Conservation (phyloP, 129 eudicot genomes). For the Lonicera japonica region DNA sequence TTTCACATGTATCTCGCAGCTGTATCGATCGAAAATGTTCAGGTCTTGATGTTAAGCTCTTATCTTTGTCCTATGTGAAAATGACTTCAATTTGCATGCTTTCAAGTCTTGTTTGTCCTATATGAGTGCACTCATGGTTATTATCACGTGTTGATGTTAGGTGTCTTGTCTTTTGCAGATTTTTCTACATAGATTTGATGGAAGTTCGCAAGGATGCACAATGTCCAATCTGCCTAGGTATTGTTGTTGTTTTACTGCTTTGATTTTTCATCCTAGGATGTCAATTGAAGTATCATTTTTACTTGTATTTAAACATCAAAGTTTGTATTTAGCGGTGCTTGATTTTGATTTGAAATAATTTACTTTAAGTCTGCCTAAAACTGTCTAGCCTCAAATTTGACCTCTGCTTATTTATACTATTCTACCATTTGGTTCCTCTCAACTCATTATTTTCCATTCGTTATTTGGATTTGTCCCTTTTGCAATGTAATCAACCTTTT, state of each 20-base stretch:
- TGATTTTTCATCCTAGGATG: background rate
- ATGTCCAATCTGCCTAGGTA: conserved; percentile 40
- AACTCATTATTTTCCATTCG: no score
- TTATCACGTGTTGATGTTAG: background rate
- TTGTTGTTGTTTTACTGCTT: background rate
- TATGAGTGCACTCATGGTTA: background rate
- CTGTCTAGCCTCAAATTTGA: no score
- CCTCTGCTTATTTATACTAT: no score
- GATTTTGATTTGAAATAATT: background rate
- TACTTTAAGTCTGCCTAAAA: no score
- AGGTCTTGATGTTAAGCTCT: no score
- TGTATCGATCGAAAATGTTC: no score
- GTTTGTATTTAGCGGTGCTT: background rate
- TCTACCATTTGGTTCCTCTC: no score
- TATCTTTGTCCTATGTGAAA: no score
- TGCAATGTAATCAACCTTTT: no score
- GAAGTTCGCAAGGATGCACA: conserved; percentile 23
- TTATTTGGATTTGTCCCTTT: no score
- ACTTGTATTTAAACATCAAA: background rate
- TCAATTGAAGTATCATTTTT: background rate
- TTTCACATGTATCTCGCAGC: no score
- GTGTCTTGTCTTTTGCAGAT: conserved; percentile 15
- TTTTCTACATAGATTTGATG: conserved; percentile 4
- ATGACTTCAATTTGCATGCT: background rate
- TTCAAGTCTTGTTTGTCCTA: background rate